Evolutionary conservation across 177 flowering plant species (phyloP).

Genomic region (Vitis hybrid): DNA sequence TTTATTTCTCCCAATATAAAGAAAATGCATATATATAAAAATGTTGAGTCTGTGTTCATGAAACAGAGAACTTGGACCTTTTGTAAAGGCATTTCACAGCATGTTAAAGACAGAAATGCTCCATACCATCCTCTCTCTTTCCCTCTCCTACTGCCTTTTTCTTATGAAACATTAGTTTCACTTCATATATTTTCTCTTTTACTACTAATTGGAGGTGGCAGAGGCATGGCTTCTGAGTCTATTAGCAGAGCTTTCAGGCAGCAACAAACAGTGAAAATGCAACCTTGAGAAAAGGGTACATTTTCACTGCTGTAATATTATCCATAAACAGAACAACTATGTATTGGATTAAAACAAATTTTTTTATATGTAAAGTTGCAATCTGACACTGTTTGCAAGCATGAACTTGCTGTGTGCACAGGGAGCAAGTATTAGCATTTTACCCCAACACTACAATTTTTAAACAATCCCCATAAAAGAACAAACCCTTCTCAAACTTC

Average conservation of each 20-base stretch:
- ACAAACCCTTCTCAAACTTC: not conserved
- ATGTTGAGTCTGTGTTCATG: slow-evolving; percentile 36
- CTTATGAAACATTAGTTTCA: not conserved
- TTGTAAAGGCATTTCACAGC: slow-evolving; percentile 39
- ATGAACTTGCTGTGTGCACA: slow-evolving; percentile 1
- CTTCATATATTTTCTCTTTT: slow-evolving; percentile 9
- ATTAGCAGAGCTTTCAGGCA: slow-evolving; percentile 37
- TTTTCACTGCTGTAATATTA: slow-evolving; percentile 6
- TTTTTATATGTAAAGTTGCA: slow-evolving; percentile 2
- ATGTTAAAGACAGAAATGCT: slow-evolving; percentile 44
- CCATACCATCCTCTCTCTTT: slow-evolving; percentile 32
- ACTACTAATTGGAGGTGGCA: slow-evolving; percentile 31
- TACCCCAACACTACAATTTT: not conserved
- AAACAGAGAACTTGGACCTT: slow-evolving; percentile 59
- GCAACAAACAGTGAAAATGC: slow-evolving; percentile 30
- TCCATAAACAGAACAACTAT: slow-evolving; percentile 8
- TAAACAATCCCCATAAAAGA: slow-evolving; percentile 4
- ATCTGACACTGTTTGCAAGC: slow-evolving; percentile 8
- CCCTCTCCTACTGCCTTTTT: slow-evolving; percentile 5
- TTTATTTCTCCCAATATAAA: not conserved
- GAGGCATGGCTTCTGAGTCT: slow-evolving; percentile 46
- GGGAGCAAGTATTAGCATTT: slow-evolving; percentile 8
- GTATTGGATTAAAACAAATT: no score
- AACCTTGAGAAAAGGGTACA: slow-evolving; percentile 8
- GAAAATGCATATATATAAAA: not conserved